These are phyloP conservation scores for Microdochium bolleyi DNA, from an alignment of 2,329 filamentous ascomycete species.

Conservation along the genomic window DNA sequence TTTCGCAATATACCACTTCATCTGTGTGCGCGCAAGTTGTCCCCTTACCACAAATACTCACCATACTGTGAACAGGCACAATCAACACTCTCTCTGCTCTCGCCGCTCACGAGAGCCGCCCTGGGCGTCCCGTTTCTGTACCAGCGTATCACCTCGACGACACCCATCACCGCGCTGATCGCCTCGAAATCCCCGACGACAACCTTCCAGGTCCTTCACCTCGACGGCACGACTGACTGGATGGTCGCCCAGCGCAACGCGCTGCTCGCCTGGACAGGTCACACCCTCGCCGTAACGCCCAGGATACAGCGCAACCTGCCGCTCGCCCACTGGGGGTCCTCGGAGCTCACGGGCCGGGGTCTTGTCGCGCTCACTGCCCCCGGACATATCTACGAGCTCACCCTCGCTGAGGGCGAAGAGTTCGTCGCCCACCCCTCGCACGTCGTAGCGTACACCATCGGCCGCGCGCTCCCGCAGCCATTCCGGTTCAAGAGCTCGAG, in stretches of 20 bases:
- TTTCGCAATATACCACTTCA: too few species aligned
- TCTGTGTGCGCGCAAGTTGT: background rate
- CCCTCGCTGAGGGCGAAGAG: constrained; percentile 73
- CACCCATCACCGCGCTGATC: constrained; percentile 80
- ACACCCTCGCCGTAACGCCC: constrained; percentile 70
- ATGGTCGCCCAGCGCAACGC: constrained; percentile 82
- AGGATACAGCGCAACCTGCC: constrained; percentile 68
- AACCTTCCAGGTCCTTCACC: constrained; percentile 77
- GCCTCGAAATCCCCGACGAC: constrained; percentile 81
- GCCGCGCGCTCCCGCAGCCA: constrained; percentile 64
- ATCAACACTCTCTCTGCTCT: constrained; percentile 81
- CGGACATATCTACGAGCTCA: constrained; percentile 84
- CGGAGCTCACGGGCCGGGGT: constrained; percentile 79
- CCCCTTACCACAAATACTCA: constrained; percentile 3
- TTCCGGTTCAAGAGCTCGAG: constrained; percentile 80
- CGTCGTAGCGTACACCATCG: constrained; percentile 82
- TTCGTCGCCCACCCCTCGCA: constrained; percentile 88
- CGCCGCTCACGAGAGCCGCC: constrained; percentile 70
- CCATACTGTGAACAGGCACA: constrained; percentile 53
- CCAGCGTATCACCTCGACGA: constrained; percentile 81
- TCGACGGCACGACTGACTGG: constrained; percentile 95
- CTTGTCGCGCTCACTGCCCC: constrained; percentile 77
- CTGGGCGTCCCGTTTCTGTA: constrained; percentile 93
- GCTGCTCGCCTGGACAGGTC: constrained; percentile 92
- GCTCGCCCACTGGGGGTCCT: constrained; percentile 85